Base-by-base conservation (phyloP, 768 basidiomycete genomes). In the Agaricus sinodeliciosus region DNA sequence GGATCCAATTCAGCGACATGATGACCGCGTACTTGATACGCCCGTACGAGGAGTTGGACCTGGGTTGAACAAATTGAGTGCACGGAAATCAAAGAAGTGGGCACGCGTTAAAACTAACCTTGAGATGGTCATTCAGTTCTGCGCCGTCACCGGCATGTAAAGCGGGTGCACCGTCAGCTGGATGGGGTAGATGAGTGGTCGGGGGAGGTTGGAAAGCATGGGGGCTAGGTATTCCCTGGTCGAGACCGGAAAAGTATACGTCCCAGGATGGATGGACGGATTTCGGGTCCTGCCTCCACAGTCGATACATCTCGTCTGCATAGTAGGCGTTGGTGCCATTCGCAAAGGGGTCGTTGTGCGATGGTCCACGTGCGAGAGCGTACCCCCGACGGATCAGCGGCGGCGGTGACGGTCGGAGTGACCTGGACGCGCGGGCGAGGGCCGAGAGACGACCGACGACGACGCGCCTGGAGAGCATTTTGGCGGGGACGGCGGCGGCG, bases 11-110 rank as follows among this genome's bases (percentile, higher is more conserved):
- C 89, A 34, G 95, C 96, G 54, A 94, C 78, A 62, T 97, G 94
- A 63, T 99, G 96, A 13, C 96, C 96, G 55, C 95, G 90, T 15
- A 99, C 96, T 83, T 99, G 96, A 71, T 96, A 99, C 3, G 96
- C 96, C 52, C 96, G 87, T 48, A 97, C 93, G 52, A 99, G 85
- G 26, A 98, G 80, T 88, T 99, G 96, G 15, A 93, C 87, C 95
- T 98, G 64, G 2, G 39, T 19, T 43, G 45, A 11, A 40, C 52
- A 18, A 59, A 25, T 25, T 39, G 26, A 51, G 51, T 37, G 35
- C 15, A 18, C 27, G n/a, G 47, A 40, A 42, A 60, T 35, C 12
- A 48, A 36, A 18, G 52, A 34, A 48, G 27, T 16, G 45, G 16
- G 2, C 26, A 55, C 73, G 49, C 7, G 31, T 8, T 31, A 7